Evolutionary conservation across 2,329 filamentous ascomycete species (phyloP), one percentile per base, ranked within the genome.

Genomic region (Colletotrichum sp.): DNA sequence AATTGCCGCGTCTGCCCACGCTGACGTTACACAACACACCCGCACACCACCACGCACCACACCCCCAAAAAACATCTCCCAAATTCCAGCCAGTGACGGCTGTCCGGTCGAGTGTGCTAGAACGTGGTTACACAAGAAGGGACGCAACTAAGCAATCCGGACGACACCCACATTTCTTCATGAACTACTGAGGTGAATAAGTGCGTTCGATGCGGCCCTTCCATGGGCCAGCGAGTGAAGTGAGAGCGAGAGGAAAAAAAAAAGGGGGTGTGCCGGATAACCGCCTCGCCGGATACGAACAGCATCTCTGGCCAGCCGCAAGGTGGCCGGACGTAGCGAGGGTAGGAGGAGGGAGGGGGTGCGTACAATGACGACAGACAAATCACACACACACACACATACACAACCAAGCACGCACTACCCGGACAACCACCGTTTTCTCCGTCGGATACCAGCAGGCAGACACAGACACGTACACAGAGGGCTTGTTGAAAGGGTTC

Each of bases 1-100:
- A 70, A 65, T 62, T 70, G 59, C 70, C 70, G 70, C 51, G 29
- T 73, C 70, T 73, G 66, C 51, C 70, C 70, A 67, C 24, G n/a
- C 51, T 65, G 58, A 65, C 70, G 66, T 65, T 55, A 43, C 70
- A 64, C 51, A 70, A 58, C 38, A 65, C 62, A 54, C 62, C 29
- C 33, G 16, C 21, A 24, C 59, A 62, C 21, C 59, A 36, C 15
- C 31, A 29, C 59, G 21, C 43, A 12, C 11, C 43, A 51, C n/a
- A 21, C 43, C 4, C 43, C n/a, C n/a, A 21, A 4, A 24, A 34
- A 61, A 13, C 4, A 4, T 8, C n/a, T 3, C 16, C 55, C 55
- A 33, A 33, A 27, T 27, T 33, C 21, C 29, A 61, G n/a, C 29
- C 57, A 29, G 13, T 57, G 54, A 57, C 54, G 54, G 54, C 54